phyloP scores from a whole-genome alignment of 345 rosid species.

The Conringia planisiliqua region DNA sequence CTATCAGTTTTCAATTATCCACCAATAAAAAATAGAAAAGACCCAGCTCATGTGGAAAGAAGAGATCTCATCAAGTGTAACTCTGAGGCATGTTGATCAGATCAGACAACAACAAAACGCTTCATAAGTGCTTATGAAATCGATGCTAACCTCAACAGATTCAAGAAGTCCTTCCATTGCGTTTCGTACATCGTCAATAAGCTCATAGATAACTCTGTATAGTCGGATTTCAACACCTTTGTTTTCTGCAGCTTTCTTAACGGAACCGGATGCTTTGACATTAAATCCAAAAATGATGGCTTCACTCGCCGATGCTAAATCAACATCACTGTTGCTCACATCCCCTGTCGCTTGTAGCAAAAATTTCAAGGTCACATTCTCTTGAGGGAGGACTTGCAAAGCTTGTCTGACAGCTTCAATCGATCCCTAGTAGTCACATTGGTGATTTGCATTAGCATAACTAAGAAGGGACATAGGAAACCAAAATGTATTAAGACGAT shows the following conservation, averaged over 20 bases:
- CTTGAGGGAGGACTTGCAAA: conserved; percentile 85
- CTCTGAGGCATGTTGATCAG: not conserved
- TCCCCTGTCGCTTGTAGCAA: conserved; percentile 91
- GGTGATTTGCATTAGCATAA: conserved; percentile 9
- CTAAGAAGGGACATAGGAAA: not conserved
- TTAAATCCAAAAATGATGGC: conserved; percentile 88
- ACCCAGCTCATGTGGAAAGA: not conserved
- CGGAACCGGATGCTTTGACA: conserved; percentile 73
- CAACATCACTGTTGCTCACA: conserved; percentile 82
- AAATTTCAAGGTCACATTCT: conserved; percentile 84
- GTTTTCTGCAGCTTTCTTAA: conserved; percentile 77
- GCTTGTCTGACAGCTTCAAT: conserved; percentile 96
- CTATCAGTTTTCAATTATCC: conserved; percentile 15
- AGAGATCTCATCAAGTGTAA: not conserved
- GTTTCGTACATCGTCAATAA: conserved; percentile 83
- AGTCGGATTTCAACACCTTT: conserved; percentile 92
- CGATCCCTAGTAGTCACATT: conserved; percentile 68
- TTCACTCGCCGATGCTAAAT: conserved; percentile 88
- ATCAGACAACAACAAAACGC: conserved; percentile 1
- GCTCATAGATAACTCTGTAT: conserved; percentile 90
- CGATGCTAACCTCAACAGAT: conserved; percentile 64
- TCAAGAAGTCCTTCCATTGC: conserved; percentile 99
- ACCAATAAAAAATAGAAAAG: not conserved
- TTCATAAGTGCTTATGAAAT: conserved; percentile 5
- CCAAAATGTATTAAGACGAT: not conserved